These are phyloP conservation scores for Pseudonitzschia multiseries DNA, from an alignment of 108 stramenopile genomes.

Conservation along the genomic window DNA sequence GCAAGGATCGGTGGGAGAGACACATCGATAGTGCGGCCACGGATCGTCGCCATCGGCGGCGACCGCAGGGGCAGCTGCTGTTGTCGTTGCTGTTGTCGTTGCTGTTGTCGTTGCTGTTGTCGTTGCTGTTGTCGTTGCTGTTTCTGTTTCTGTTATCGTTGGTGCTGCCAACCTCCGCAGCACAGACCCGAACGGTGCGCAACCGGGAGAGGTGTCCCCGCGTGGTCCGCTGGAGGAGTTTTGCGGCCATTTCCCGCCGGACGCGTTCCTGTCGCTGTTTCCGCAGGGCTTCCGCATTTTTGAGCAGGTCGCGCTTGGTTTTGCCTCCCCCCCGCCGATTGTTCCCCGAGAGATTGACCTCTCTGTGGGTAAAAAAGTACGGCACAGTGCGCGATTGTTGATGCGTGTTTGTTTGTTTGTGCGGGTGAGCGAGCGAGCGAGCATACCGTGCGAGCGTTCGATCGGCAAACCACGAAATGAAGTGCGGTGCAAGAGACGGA, in stretches of 20 bases:
- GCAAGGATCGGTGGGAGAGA: constrained; percentile 9
- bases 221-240: constrained; percentile 23
- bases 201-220: constrained; percentile 29
- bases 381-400: neutral
- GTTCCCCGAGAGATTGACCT: constrained; percentile 31
- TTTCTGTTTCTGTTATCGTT: too few relatives aligned
- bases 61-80: too few relatives aligned
- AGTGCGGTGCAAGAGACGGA: too few relatives aligned
- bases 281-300: constrained; percentile 27
- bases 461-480: too few relatives aligned
- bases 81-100: neutral
- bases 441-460: too few relatives aligned
- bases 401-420: neutral
- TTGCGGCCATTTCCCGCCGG: constrained; percentile 16
- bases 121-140: neutral
- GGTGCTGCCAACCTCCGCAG: neutral
- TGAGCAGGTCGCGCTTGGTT: constrained; percentile 20
- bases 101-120: neutral
- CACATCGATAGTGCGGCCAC: constrained; percentile 21
- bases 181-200: constrained; percentile 2
- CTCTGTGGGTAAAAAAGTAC: neutral
- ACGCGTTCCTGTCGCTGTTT: constrained; percentile 34
- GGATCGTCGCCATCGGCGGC: neutral
- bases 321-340: constrained; percentile 9
- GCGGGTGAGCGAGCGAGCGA: neutral